phyloP scores from a whole-genome alignment of 495 filamentous ascomycete genomes.

The Pseudevernia furfuracea region DNA sequence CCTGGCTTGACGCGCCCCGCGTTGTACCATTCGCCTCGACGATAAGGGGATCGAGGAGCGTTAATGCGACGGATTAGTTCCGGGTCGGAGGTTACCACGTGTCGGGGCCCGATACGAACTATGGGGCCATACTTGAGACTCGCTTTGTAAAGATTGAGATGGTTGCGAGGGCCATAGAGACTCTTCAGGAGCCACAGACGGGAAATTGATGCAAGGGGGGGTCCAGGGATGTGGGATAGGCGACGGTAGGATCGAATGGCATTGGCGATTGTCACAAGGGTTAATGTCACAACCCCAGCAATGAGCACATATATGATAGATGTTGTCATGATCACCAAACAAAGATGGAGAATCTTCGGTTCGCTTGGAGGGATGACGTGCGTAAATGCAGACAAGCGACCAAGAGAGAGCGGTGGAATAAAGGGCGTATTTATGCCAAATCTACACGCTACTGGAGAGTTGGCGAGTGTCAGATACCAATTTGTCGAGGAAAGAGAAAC shows the following conservation, averaged over 20 bases:
- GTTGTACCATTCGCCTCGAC: neutral
- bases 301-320: neutral
- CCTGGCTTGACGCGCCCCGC: neutral
- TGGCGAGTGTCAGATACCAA: too few relatives aligned
- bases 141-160: conserved; percentile 2
- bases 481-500: too few relatives aligned
- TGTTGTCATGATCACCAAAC: neutral
- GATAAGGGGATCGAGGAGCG: neutral
- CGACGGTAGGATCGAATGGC: conserved; percentile 5
- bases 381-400: neutral
- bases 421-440: too few relatives aligned
- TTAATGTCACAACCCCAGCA: neutral
- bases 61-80: conserved; percentile 29
- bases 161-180: neutral
- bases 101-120: conserved; percentile 38
- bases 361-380: neutral
- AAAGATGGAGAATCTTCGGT: neutral
- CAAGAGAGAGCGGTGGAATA: neutral
- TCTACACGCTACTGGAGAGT: too few relatives aligned
- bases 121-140: conserved; percentile 30
- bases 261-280: neutral
- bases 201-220: conserved; percentile 3
- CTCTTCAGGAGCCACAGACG: conserved; percentile 3
- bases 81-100: conserved; percentile 38
- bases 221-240: conserved; percentile 6